These are phyloP conservation scores for Suillus brevipes DNA, from an alignment of 768 basidiomycete genomes.

Conservation along the genomic window DNA sequence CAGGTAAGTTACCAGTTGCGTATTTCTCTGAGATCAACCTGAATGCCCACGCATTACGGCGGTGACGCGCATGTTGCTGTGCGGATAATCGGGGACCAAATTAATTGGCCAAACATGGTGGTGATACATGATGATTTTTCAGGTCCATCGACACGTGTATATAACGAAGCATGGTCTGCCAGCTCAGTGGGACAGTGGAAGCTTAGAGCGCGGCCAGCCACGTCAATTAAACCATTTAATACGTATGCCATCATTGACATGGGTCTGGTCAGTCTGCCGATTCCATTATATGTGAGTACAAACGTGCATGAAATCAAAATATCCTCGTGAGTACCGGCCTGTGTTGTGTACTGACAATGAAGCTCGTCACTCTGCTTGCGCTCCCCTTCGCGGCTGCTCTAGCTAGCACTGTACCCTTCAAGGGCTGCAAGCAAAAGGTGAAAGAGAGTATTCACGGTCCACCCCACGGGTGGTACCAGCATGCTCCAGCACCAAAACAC, in stretches of 20 bases:
- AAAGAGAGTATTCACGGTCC: conserved; percentile 48
- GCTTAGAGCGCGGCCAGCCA: neutral
- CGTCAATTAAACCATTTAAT: neutral
- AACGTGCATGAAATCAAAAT: neutral
- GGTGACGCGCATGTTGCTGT: neutral
- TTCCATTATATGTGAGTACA: neutral
- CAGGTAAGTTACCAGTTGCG: neutral
- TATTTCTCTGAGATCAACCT: neutral
- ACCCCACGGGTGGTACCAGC: conserved; percentile 51
- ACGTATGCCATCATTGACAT: neutral
- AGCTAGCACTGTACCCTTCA: conserved; percentile 12
- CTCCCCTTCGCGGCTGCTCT: conserved; percentile 14
- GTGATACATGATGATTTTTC: neutral
- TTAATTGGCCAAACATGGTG: neutral
- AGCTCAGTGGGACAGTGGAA: neutral
- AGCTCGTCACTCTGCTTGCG: neutral
- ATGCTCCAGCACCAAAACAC: conserved; percentile 43
- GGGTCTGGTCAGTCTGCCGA: neutral
- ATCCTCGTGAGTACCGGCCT: neutral
- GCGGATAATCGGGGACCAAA: neutral
- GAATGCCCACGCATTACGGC: neutral
- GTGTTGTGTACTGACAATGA: neutral
- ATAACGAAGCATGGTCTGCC: neutral
- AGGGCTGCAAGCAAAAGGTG: conserved; percentile 31
- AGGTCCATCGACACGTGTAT: neutral